Percentiles rank a stretch among this genome's conserved stretches.
phyloP scores from a whole-genome alignment of 176 grass and related monocot genomes.

The Zoysia japonica region DNA sequence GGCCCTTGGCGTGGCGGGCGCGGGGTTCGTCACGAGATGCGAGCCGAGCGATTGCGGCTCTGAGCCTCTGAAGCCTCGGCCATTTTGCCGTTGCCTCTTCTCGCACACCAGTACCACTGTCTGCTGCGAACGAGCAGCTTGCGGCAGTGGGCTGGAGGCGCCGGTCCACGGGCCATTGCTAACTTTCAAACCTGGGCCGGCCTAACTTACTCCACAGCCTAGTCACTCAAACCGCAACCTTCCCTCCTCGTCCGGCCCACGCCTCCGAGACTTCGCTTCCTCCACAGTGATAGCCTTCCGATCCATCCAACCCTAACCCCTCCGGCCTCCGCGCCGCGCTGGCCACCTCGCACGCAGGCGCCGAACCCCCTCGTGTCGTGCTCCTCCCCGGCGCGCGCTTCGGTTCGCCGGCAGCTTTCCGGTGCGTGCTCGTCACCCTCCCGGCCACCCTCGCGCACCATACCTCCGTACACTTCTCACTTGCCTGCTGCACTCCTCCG shows the following conservation, averaged over 20 bases:
- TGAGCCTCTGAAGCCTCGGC: too few species aligned
- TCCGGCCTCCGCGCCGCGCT: background rate
- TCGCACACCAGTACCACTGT: too few species aligned
- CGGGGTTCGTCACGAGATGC: background rate
- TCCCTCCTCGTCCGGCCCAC: slow-evolving; percentile 10
- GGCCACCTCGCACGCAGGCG: background rate
- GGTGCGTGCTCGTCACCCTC: background rate
- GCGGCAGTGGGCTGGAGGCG: too few species aligned
- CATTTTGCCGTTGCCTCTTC: too few species aligned
- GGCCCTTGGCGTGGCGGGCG: background rate
- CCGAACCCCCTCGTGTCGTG: background rate
- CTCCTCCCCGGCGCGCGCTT: background rate
- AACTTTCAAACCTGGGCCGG: too few species aligned
- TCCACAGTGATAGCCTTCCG: background rate
- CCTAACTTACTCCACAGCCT: too few species aligned
- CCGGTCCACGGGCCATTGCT: too few species aligned
- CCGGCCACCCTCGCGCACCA: background rate
- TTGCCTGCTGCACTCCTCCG: background rate
- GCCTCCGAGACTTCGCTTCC: background rate
- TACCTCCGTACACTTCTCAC: background rate
- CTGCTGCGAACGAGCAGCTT: too few species aligned
- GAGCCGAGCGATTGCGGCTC: background rate
- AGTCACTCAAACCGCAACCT: background rate
- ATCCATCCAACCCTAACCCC: slow-evolving; percentile 61
- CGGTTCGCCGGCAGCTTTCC: background rate